phyloP scores from a whole-genome alignment of 371 early-diverging fungal species.

The Syncephalis plumigaleata region DNA sequence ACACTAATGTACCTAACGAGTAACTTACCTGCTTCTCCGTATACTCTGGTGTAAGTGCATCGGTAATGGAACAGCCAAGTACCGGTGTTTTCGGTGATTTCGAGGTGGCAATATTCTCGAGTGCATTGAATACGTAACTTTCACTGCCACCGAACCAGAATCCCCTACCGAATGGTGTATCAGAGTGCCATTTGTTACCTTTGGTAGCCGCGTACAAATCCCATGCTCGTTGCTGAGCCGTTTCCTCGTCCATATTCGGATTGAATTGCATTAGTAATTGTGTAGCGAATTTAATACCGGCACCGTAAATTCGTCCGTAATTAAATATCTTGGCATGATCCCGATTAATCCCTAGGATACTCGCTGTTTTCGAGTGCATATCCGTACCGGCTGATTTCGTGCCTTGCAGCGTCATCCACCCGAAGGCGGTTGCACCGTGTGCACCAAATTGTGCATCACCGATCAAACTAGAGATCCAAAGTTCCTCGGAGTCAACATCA shows the following conservation, averaged over 20 bases:
- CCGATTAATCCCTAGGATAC: constrained; percentile 71
- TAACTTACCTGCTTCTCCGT: constrained; percentile 29
- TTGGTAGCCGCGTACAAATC: constrained; percentile 71
- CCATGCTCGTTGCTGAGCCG: constrained; percentile 43
- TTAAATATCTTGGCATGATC: constrained; percentile 93
- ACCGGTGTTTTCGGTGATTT: constrained; percentile 75
- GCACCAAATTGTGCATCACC: constrained; percentile 89
- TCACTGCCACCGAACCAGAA: constrained; percentile 93
- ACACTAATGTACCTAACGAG: neutral
- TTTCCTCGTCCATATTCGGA: constrained; percentile 41
- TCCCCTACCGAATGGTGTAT: constrained; percentile 11
- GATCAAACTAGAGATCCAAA: constrained; percentile 91
- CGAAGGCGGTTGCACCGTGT: constrained; percentile 87
- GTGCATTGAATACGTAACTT: constrained; percentile 83
- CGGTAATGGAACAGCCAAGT: constrained; percentile 73
- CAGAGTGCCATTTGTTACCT: constrained; percentile 27
- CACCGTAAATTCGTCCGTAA: constrained; percentile 93
- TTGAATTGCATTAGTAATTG: constrained; percentile 66
- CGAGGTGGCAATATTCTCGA: constrained; percentile 69
- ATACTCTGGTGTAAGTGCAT: constrained; percentile 50
- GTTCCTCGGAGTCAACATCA: constrained; percentile 93
- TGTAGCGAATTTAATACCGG: constrained; percentile 72
- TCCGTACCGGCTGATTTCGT: constrained; percentile 80
- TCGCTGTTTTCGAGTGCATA: constrained; percentile 84
- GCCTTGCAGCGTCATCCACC: constrained; percentile 96